Evolutionary conservation across 768 basidiomycete species (phyloP), one percentile per base, ranked within the genome.

Genomic region (Gautieria morchelliformis): DNA sequence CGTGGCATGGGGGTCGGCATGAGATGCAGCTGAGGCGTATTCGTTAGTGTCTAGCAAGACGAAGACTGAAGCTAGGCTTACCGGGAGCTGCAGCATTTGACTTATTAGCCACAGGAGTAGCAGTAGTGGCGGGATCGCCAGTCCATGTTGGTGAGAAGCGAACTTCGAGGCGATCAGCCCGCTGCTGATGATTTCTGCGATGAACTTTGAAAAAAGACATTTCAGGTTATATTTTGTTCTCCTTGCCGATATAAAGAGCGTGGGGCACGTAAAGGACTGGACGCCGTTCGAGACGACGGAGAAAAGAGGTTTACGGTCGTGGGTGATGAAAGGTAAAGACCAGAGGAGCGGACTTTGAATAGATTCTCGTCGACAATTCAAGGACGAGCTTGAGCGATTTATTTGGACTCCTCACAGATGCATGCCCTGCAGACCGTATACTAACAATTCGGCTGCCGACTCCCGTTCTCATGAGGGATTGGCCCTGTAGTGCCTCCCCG

Each of bases 161-260:
- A 22, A 41, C 53, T n/a, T 56, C 53, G 19, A 56, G 53, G 37
- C 51, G 51, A 37, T 52, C 51, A 35, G 51, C 51, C 33, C 51
- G 20, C 19, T 40, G 33, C 37, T 37, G 51, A 32, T 52, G 51
- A 37, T 8, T 6, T 52, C 37, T 52, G 20, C 51, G 51, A 33
- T 24, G 48, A 44, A 14, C 42, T 41, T 41, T 41, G 42, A 33
- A 20, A 20, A 33, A 6, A 49, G 15, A 49, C 15, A 27, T 49
- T 49, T 49, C 32, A 3, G 32, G 48, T 24, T 24, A 10, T 49
- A 24, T 33, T 24, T 8, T 49, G 19, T 17, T 15, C n/a, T 33
- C 8, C 32, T 30, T 27, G 27, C n/a, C 17, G n/a, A 19, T 46
- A 33, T 49, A 49, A 30, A 3, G 48, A 49, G 24, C 48, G 48